phyloP scores from a whole-genome alignment of 768 basidiomycete species.

The Tricholoma sp. region DNA sequence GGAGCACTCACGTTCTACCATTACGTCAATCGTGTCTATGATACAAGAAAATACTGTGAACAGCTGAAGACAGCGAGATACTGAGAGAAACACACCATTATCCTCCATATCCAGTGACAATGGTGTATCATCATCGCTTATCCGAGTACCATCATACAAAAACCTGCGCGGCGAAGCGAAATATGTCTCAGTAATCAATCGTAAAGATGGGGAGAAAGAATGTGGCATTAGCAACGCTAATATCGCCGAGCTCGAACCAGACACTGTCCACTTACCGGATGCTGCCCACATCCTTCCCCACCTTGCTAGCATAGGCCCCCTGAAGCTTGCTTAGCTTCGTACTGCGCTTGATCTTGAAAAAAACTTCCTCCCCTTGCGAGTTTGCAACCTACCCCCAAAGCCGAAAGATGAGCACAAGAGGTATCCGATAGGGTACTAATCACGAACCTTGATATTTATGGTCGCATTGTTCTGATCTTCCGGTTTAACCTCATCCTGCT shows the following conservation, averaged over 20 bases:
- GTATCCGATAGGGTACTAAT: neutral
- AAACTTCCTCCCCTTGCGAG: constrained; percentile 80
- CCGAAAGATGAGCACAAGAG: neutral
- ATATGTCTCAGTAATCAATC: neutral
- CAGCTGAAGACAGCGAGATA: neutral
- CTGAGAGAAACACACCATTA: constrained; percentile 48
- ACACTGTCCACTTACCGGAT: constrained; percentile 63
- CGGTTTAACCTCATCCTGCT: constrained; percentile 43
- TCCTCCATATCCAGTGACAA: constrained; percentile 83
- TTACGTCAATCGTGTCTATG: constrained; percentile 89
- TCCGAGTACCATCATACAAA: constrained; percentile 84
- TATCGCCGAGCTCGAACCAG: neutral
- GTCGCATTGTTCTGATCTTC: constrained; percentile 53
- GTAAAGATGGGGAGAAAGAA: neutral
- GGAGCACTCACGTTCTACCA: constrained; percentile 81
- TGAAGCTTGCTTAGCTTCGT: constrained; percentile 92
- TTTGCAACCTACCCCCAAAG: constrained; percentile 2
- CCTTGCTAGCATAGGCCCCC: constrained; percentile 87
- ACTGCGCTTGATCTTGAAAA: constrained; percentile 95
- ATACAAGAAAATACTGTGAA: constrained; percentile 1
- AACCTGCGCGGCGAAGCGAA: constrained; percentile 47
- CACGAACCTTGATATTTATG: constrained; percentile 72
- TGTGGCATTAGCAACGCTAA: constrained; percentile 3
- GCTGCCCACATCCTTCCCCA: constrained; percentile 82
- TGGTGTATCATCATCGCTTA: constrained; percentile 88